Percentiles rank a stretch among this genome's conserved stretches.
These are phyloP conservation scores for Terana coerulea DNA, from an alignment of 768 basidiomycete species.

Conservation along the genomic window DNA sequence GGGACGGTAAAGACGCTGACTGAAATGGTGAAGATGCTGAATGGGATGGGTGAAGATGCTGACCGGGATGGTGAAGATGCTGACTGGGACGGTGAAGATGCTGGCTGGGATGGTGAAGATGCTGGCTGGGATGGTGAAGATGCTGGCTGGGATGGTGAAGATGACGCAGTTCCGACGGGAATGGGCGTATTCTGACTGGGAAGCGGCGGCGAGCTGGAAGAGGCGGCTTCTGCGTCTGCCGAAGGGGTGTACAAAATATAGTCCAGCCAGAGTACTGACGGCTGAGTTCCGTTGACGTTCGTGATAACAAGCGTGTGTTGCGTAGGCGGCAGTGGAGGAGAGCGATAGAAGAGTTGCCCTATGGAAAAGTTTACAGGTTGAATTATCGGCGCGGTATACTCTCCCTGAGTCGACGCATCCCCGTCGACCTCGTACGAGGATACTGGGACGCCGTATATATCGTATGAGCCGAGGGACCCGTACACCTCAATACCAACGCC, in stretches of 20 bases:
- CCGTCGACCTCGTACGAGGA: slow-evolving; percentile 14
- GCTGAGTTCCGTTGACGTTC: slow-evolving; percentile 14
- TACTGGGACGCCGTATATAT: slow-evolving; percentile 12
- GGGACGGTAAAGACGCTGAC: background rate
- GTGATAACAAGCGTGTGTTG: slow-evolving; percentile 15
- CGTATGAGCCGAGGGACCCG: slow-evolving; percentile 12
- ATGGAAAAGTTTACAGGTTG: background rate
- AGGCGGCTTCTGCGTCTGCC: background rate
- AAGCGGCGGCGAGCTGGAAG: background rate
- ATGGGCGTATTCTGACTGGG: too few species aligned
- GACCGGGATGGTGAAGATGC: background rate
- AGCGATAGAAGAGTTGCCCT: slow-evolving; percentile 6
- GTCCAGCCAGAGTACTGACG: slow-evolving; percentile 16
- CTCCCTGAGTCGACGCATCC: background rate
- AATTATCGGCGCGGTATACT: slow-evolving; percentile 8
- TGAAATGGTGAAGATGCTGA: background rate
- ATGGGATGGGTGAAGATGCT: background rate
- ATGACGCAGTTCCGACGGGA: background rate
- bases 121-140: background rate
- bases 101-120: background rate
- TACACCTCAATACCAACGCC: slow-evolving; percentile 14
- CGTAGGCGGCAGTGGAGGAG: background rate
- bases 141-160: background rate
- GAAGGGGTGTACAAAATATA: slow-evolving; percentile 14
- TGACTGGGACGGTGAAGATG: background rate